A percentile compares a stretch with the other conserved stretches of the same genome.
phyloP scores from a whole-genome alignment of 345 rosid genomes.

The Microthlaspi erraticum region DNA sequence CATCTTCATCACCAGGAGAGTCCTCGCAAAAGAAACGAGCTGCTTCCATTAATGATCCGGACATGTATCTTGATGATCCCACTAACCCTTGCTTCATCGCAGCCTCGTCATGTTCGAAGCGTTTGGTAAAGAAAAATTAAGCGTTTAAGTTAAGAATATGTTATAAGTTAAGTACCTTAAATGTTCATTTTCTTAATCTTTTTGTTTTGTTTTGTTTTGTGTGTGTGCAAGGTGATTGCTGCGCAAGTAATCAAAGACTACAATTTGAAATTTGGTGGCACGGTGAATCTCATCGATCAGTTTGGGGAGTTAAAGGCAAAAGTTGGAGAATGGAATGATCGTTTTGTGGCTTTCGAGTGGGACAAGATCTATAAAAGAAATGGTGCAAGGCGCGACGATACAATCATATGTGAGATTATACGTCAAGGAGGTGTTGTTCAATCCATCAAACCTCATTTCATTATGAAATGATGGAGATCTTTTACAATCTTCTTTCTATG shows the following conservation, averaged over 20 bases:
- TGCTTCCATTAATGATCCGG: background rate
- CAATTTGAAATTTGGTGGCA: slow-evolving; percentile 3
- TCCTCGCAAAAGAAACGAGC: background rate
- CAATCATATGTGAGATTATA: slow-evolving; percentile 34
- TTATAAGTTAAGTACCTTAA: background rate
- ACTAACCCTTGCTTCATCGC: slow-evolving; percentile 32
- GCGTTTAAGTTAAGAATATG: too few relatives aligned
- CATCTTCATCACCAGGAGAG: background rate
- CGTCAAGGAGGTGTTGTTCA: slow-evolving; percentile 20
- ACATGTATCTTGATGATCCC: slow-evolving; percentile 23
- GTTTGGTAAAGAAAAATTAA: slow-evolving; percentile 16
- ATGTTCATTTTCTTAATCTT: background rate
- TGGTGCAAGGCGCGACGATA: background rate
- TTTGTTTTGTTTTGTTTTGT: too few relatives aligned
- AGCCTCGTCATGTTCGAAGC: slow-evolving; percentile 16
- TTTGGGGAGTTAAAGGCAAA: slow-evolving; percentile 11
- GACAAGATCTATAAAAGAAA: slow-evolving; percentile 23
- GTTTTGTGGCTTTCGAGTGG: slow-evolving; percentile 27
- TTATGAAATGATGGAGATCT: slow-evolving; percentile 20
- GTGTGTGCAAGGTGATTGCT: slow-evolving; percentile 25
- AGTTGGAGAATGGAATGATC: slow-evolving; percentile 27
- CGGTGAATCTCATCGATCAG: slow-evolving; percentile 10
- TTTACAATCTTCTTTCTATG: too few relatives aligned
- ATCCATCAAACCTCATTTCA: slow-evolving; percentile 30
- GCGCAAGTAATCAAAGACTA: slow-evolving; percentile 19